These are phyloP conservation scores for Chaetomium sp. DNA, from an alignment of 2,329 filamentous ascomycete genomes.

Conservation along the genomic window DNA sequence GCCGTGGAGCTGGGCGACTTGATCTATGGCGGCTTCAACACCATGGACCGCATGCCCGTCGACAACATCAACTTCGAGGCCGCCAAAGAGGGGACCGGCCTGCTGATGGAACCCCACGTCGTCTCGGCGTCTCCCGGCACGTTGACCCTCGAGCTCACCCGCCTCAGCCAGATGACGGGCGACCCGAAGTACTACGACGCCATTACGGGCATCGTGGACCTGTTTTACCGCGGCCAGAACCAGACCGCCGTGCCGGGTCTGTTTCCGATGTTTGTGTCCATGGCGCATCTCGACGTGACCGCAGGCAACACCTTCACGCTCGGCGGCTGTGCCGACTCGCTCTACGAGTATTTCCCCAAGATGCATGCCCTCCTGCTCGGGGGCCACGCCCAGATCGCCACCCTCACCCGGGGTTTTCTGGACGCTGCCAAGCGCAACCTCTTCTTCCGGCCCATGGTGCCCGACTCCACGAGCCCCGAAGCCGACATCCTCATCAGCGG, in stretches of 20 bases:
- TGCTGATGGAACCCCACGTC: constrained; percentile 32
- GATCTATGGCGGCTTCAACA: constrained; percentile 41
- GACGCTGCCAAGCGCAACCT: constrained; percentile 52
- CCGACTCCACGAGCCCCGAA: constrained; percentile 28
- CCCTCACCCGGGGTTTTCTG: constrained; percentile 55
- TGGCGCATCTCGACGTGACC: constrained; percentile 39
- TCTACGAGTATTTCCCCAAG: constrained; percentile 48
- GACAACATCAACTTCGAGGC: constrained; percentile 37
- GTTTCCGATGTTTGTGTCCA: constrained; percentile 62
- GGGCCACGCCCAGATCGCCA: constrained; percentile 45
- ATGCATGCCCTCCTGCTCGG: constrained; percentile 52
- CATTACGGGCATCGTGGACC: constrained; percentile 58
- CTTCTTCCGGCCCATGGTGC: constrained; percentile 58
- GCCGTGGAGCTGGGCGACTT: constrained; percentile 41
- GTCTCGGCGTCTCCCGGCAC: constrained; percentile 48
- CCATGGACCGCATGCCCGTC: constrained; percentile 41
- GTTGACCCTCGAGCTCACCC: constrained; percentile 65
- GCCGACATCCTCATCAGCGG: constrained; percentile 56
- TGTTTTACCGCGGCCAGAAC: constrained; percentile 56
- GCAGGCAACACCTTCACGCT: constrained; percentile 29
- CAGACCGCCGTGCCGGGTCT: constrained; percentile 62
- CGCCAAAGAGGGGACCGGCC: constrained; percentile 32
- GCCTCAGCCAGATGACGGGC: constrained; percentile 64
- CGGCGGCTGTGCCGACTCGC: constrained; percentile 32
- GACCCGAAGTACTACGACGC: constrained; percentile 70